Base-by-base conservation (phyloP, 371 early-diverging fungal species). In the Funneliformis caledonium region DNA sequence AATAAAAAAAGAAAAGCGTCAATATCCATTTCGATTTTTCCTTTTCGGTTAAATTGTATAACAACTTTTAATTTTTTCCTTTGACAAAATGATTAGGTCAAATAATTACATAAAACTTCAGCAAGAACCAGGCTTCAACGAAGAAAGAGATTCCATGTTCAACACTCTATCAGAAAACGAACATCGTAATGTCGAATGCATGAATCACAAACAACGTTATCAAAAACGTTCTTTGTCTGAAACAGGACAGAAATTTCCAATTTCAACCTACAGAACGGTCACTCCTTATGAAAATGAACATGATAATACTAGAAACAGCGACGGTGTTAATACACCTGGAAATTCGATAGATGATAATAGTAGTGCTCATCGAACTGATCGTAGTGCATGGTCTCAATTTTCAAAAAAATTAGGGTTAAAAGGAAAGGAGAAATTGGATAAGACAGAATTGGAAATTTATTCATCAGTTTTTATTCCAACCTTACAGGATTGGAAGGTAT, bases 361-460 rank as follows among this genome's bases (percentile, higher is more conserved):
- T n/a, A 50, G 7, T 50, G 50, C 26, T 72, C 72, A 14, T 14
- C 72, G 22, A 52, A 72, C 26, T 72, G 33, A 16, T 31, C 72
- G 19, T 22, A 50, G 65, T 33, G 62, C 77, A 10, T 77, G 77
- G 77, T 48, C 48, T 22, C 62, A 77, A 26, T 1, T 77, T 65
- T 77, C 77, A 45, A 77, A 26, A 50, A 77, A 77, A 26, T 48
- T 77, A 2, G 47, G 31, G 31, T 73, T 73, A 14, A 72, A 72
- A 7, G 72, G 72, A 6, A 52, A 48, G 1, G 45, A n/a, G 2
- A 76, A 76, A 22, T n/a, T 22, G 45, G 16, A 60, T 76, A 26
- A 59, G n/a, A 16, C 59, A 11, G 62, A 61, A n/a, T 45, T 70
- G 22, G 62, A 77, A 22, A 45, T 64, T 48, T 31, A 16, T 48